Conservation (phyloP, 129 eudicot species). For the Lactuca sativa region DNA sequence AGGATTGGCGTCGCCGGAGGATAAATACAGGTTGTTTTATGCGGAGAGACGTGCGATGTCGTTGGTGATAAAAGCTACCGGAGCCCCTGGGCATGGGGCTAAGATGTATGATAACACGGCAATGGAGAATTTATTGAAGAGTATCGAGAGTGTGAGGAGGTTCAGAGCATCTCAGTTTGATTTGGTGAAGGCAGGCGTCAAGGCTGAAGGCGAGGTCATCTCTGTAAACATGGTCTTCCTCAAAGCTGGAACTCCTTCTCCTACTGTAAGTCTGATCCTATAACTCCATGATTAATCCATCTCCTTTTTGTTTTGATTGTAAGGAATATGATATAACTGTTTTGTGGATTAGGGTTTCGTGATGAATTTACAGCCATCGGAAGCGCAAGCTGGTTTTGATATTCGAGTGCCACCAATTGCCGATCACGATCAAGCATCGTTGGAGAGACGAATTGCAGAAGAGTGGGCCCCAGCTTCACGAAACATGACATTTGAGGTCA, state of each 20-base stretch:
- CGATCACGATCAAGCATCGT: conserved; percentile 61
- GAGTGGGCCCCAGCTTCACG: conserved; percentile 98
- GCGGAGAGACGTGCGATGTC: conserved; percentile 86
- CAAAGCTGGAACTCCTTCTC: conserved; percentile 93
- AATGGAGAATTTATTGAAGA: conserved; percentile 85
- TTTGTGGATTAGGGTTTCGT: conserved; percentile 77
- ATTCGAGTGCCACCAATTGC: conserved; percentile 90
- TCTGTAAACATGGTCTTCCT: conserved; percentile 82
- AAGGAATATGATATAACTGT: background rate
- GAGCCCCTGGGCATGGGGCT: conserved; percentile 94
- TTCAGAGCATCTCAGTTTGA: conserved; percentile 92
- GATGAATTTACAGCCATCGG: conserved; percentile 98
- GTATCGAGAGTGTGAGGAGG: conserved; percentile 90
- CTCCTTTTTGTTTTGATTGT: background rate
- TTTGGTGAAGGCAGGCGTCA: conserved; percentile 77
- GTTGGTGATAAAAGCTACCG: conserved; percentile 75
- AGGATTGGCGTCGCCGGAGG: conserved; percentile 73
- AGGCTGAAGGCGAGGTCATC: conserved; percentile 83
- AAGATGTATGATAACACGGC: conserved; percentile 88
- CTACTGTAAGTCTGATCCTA: conserved; percentile 51
- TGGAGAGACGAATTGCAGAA: conserved; percentile 88
- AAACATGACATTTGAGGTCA: conserved; percentile 91
- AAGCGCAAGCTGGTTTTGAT: conserved; percentile 97
- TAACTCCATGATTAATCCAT: background rate
- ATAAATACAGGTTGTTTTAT: conserved; percentile 61